phyloP scores from a whole-genome alignment of 129 eudicot species.

The Deinandra increscens region DNA sequence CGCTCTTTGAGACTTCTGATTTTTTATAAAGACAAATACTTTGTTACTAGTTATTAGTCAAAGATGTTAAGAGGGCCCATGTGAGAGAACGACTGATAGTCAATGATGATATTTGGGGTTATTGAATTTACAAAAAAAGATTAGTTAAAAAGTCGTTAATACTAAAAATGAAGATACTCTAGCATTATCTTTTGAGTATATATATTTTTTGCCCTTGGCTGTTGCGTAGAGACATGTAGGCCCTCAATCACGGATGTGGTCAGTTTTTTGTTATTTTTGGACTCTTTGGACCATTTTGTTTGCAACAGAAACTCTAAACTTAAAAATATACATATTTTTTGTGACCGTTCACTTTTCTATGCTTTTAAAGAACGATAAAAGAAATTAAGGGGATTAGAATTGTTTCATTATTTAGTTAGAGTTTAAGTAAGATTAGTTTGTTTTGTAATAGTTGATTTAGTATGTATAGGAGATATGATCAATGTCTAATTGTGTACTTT shows the following conservation, averaged over 20 bases:
- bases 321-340: too few species aligned
- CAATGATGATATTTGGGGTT: not conserved
- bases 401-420: too few species aligned
- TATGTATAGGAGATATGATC: too few species aligned
- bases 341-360: too few species aligned
- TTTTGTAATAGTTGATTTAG: too few species aligned
- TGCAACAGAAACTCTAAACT: too few species aligned
- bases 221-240: not conserved
- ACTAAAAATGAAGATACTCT: not conserved
- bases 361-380: too few species aligned
- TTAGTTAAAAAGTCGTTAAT: not conserved
- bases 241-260: not conserved
- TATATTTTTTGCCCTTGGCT: not conserved
- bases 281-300: too few species aligned
- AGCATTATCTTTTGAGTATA: not conserved
- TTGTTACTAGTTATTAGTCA: not conserved
- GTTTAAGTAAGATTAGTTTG: too few species aligned
- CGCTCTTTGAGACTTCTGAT: not conserved
- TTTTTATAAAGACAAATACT: not conserved
- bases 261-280: not conserved
- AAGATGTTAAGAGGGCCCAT: not conserved
- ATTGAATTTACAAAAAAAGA: not conserved
- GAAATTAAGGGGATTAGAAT: too few species aligned
- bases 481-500: too few species aligned
- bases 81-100: not conserved